phyloP scores from a whole-genome alignment of 2,329 filamentous ascomycete species.

The Sclerotiophoma versabilis region DNA sequence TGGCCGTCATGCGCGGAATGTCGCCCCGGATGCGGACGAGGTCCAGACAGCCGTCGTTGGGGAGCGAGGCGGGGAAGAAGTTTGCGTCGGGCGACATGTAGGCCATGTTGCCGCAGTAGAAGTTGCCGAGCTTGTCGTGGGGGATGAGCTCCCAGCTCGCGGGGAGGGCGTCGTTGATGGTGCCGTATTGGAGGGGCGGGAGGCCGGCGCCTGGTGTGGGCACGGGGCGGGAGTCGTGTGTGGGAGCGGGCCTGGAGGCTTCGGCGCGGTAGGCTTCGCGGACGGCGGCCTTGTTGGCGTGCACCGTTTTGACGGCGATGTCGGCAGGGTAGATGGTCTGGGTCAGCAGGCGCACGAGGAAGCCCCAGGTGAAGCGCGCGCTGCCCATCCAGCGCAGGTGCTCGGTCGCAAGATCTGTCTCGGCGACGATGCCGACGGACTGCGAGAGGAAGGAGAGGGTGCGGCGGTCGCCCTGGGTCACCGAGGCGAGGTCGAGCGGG shows the following conservation, averaged over 20 bases:
- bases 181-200: slow-evolving; percentile 79
- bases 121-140: slow-evolving; percentile 83
- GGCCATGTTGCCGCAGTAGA: slow-evolving; percentile 94
- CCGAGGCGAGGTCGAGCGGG: slow-evolving; percentile 82
- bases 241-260: slow-evolving; percentile 30
- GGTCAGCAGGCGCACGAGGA: slow-evolving; percentile 76
- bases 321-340: slow-evolving; percentile 88
- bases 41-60: slow-evolving; percentile 86
- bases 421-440: slow-evolving; percentile 86
- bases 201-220: slow-evolving; percentile 55
- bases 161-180: slow-evolving; percentile 77
- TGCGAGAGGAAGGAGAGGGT: slow-evolving; percentile 91
- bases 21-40: slow-evolving; percentile 81
- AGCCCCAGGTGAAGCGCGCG: slow-evolving; percentile 82
- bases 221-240: slow-evolving; percentile 31
- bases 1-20: slow-evolving; percentile 69
- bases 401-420: slow-evolving; percentile 88
- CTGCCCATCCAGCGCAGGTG: slow-evolving; percentile 92
- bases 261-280: slow-evolving; percentile 70
- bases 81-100: slow-evolving; percentile 87
- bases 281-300: slow-evolving; percentile 76
- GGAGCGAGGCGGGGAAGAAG: slow-evolving; percentile 85
- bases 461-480: slow-evolving; percentile 80
- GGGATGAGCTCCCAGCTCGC: slow-evolving; percentile 77
- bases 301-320: slow-evolving; percentile 82